Evolutionary conservation across 306 rosid species (phyloP), one percentile per base, ranked within the genome.

Genomic region (Malus sylvestris): DNA sequence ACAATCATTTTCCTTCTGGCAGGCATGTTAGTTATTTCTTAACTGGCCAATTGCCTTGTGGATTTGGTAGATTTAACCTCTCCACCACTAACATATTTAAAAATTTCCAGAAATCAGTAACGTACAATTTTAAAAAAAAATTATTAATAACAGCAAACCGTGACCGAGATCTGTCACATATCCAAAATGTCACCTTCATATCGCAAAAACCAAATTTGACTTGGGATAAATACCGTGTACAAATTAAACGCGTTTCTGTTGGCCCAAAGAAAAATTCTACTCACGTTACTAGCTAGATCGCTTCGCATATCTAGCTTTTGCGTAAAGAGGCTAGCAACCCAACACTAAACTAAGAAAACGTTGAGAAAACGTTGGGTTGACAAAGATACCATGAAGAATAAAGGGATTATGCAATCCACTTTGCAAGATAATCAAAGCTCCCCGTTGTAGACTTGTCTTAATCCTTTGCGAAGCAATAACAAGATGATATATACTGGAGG

Each of bases 51-150:
- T 35, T 72, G 35, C 27, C 12, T 58, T 23, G 59, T 59, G 76
- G 76, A 73, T 58, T 58, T 73, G 76, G 67, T 73, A 38, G 16
- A 72, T 1, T 4, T 11, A 73, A 73, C 76, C 68, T 73, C 57
- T 25, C 42, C 68, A 59, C 42, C 68, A 59, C 76, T 73, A 4
- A 59, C 66, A n/a, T 1, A 35, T 15, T 57, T 27, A 30, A 13
- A 27, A 27, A 14, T 6, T 6, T 35, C 40, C 40, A 5, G 16
- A 63, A 62, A 5, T 2, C 10, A 19, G 38, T 11, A 1, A 67
- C 19, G 19, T 25, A 38, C n/a, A 30, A 20, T 55, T 29, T 27
- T 12, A 23, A 23, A 59, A 59, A 4, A 57, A 57, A n/a, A n/a
- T n/a, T 9, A 2, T n/a, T 57, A 3, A 57, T 3, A n/a, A 57